Base-by-base conservation (phyloP, 345 rosid species). In the Rhodamnia rubescens region DNA sequence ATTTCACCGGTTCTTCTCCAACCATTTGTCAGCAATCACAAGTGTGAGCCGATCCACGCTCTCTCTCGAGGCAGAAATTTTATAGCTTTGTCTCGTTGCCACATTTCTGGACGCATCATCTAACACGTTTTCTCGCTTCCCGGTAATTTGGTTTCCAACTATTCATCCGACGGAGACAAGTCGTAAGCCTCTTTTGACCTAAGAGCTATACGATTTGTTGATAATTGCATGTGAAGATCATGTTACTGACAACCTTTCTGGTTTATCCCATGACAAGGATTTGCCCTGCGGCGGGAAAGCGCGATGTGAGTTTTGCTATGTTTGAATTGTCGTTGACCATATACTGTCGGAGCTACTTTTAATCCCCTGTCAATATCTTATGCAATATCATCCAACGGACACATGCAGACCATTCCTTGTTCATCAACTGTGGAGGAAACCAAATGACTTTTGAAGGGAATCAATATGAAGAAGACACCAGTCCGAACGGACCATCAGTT, bases 371-470 rank as follows among this genome's bases (percentile, higher is more conserved):
- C 4, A 82, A 82, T 47, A 1, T 5, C 81, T 50, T 29, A 29
- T 16, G 21, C 29, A 0, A 29, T 16, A 0, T 18, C 78, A 53
- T 1, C 0, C 59, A 8, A 57, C 0, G 26, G 26, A 49, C 51
- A 29, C 57, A 24, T 80, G 81, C 93, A 95, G 98, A 90, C 16
- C 82, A 87, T 89, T 92, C 95, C 49, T 87, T 96, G 85, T 95
- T 90, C 82, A 95, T 96, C 54, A 95, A 97, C 75, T 93, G 98
- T 74, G 98, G 98, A 83, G 98, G 99, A 78, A n/a, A 4, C 13
- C 1, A 6, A 11, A n/a, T 59, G 15, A 3, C 21, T 27, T 18
- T 85, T 47, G 90, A 59, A 4, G 89, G 88, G 54, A 85, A 93
- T 54, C 58, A 12, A 3, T 97, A 93, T 85, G 88, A 53, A 69